These are phyloP conservation scores for Zygotorulaspora mrakii DNA, from an alignment of 1,139 yeast genomes.

Conservation along the genomic window DNA sequence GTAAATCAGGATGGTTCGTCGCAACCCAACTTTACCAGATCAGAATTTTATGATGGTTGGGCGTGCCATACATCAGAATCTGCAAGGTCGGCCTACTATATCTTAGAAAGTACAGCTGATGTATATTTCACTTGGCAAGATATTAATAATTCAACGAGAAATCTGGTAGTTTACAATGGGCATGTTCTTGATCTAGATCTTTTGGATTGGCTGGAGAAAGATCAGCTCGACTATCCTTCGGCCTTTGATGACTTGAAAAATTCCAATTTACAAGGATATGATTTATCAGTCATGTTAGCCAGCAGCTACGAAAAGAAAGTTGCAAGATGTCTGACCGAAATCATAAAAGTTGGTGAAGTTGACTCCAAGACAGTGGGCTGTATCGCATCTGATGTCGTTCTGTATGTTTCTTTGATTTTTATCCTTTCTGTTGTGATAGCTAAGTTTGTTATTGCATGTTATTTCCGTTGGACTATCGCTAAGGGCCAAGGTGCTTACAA, in stretches of 20 bases:
- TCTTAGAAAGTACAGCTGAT: conserved; percentile 60
- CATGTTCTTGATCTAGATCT: conserved; percentile 77
- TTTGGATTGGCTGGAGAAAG: conserved; percentile 65
- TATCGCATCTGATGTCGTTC: conserved; percentile 81
- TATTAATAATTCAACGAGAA: conserved; percentile 63
- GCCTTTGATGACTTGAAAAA: conserved; percentile 61
- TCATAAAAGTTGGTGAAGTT: conserved; percentile 80
- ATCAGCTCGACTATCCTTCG: conserved; percentile 68
- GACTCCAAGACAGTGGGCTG: conserved; percentile 95
- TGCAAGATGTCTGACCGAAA: conserved; percentile 83
- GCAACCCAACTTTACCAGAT: conserved; percentile 53
- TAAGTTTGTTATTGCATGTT: conserved; percentile 82
- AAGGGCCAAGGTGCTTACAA: conserved; percentile 75
- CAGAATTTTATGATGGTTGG: conserved; percentile 71
- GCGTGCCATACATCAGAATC: conserved; percentile 78
- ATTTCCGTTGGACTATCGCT: conserved; percentile 79
- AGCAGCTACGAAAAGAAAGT: conserved; percentile 63
- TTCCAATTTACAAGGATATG: conserved; percentile 68
- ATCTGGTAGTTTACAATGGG: conserved; percentile 83
- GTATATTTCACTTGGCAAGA: conserved; percentile 91
- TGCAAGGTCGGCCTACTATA: conserved; percentile 69
- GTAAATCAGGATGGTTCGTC: conserved; percentile 68
- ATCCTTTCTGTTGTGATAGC: conserved; percentile 73
- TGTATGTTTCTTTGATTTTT: conserved; percentile 75
- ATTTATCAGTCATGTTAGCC: conserved; percentile 72